phyloP scores from a whole-genome alignment of 2,329 filamentous ascomycete genomes.

The Clarireedia monteithiana region DNA sequence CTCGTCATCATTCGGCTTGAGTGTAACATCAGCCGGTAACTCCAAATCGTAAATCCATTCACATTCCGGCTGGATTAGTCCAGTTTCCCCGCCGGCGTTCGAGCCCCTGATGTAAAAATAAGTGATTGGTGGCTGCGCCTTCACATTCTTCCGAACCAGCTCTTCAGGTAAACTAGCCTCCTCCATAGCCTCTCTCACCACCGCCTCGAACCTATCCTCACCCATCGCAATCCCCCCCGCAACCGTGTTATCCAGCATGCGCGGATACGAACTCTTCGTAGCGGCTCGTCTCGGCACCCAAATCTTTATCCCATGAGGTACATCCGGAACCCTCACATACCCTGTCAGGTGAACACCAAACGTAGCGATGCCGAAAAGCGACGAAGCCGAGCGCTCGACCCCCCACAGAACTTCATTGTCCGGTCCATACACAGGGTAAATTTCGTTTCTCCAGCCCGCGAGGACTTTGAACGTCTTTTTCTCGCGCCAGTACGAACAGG shows the following conservation, averaged over 20 bases:
- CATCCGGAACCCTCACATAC: conserved; percentile 47
- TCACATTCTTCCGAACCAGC: conserved; percentile 54
- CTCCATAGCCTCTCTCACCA: conserved; percentile 80
- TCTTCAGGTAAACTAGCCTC: conserved; percentile 74
- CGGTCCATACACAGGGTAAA: conserved; percentile 67
- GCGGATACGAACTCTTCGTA: conserved; percentile 77
- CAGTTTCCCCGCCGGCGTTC: conserved; percentile 70
- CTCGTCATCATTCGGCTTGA: conserved; percentile 77
- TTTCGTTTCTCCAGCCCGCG: conserved; percentile 70
- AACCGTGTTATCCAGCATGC: conserved; percentile 82
- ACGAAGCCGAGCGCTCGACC: conserved; percentile 68
- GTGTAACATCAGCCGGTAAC: conserved; percentile 59
- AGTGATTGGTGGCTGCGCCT: conserved; percentile 62
- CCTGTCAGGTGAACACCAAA: conserved; percentile 80
- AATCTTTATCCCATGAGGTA: conserved; percentile 55
- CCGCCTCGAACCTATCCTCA: conserved; percentile 71
- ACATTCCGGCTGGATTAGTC: conserved; percentile 80
- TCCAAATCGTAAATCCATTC: conserved; percentile 90
- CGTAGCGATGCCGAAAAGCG: conserved; percentile 66
- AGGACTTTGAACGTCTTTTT: conserved; percentile 67
- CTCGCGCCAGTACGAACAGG: conserved; percentile 61
- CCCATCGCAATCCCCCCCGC: conserved; percentile 75
- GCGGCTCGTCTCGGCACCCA: conserved; percentile 76
- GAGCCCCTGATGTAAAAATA: conserved; percentile 78
- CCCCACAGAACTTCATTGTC: conserved; percentile 57